phyloP scores from a whole-genome alignment of 2,329 filamentous ascomycete species.

The Mycosphaerella arachidis region DNA sequence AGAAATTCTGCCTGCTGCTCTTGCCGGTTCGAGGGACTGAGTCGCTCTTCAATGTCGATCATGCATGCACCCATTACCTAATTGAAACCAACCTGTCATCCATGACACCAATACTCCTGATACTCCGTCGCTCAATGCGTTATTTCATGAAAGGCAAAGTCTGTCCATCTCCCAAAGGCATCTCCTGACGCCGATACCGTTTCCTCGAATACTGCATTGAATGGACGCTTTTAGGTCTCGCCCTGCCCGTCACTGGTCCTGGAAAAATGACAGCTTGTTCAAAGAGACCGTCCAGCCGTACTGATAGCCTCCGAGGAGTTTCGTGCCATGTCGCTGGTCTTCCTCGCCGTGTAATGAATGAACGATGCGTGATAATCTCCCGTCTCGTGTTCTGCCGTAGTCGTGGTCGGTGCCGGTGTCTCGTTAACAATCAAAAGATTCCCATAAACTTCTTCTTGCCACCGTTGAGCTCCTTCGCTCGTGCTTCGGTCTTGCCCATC shows the following conservation, averaged over 20 bases:
- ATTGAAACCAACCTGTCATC: background rate
- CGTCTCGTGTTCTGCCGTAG: background rate
- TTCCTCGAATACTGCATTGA: background rate
- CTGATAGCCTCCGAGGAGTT: background rate
- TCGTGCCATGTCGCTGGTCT: background rate
- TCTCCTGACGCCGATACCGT: background rate
- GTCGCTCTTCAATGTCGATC: background rate
- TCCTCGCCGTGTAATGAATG: background rate
- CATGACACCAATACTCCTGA: background rate
- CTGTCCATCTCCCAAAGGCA: background rate
- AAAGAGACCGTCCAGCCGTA: background rate
- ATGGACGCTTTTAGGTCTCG: background rate
- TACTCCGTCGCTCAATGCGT: background rate
- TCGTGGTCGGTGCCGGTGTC: background rate
- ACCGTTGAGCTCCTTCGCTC: constrained; percentile 29
- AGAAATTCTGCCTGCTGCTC: too few relatives aligned
- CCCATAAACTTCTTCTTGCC: constrained; percentile 29
- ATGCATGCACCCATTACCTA: background rate
- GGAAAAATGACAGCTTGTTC: background rate
- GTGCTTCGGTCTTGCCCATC: constrained; percentile 32
- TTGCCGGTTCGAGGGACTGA: too few relatives aligned
- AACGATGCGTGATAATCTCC: background rate
- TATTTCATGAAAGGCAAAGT: background rate
- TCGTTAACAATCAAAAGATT: constrained; percentile 23
- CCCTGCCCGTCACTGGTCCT: background rate